These are phyloP conservation scores for Narthecium ossifragum DNA, from an alignment of 106 monocot genomes.

Conservation along the genomic window DNA sequence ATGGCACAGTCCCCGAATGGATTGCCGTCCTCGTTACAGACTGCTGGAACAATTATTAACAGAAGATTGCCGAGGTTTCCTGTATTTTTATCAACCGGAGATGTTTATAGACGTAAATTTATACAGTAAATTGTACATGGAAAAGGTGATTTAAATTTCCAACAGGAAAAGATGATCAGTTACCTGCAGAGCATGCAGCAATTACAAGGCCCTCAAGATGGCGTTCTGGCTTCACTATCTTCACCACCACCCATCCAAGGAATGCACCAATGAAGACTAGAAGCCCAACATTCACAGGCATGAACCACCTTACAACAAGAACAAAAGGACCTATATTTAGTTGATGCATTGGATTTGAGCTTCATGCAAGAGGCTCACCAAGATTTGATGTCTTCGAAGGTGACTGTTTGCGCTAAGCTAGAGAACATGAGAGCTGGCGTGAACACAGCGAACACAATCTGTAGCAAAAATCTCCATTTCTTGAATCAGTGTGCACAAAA, in stretches of 20 bases:
- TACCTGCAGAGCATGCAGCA: conserved; percentile 44
- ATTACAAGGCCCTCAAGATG: conserved; percentile 34
- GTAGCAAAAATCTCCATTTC: not conserved
- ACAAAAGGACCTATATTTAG: not conserved
- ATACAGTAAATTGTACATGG: not conserved
- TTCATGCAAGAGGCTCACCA: conserved; percentile 22
- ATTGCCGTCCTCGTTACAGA: conserved; percentile 29
- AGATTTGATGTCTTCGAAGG: conserved; percentile 44
- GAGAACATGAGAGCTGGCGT: conserved; percentile 45
- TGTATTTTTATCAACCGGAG: conserved; percentile 17
- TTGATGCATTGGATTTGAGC: not conserved
- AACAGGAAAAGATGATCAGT: not conserved
- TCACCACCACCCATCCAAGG: conserved; percentile 41
- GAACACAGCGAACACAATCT: conserved; percentile 49
- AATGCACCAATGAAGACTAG: conserved; percentile 23
- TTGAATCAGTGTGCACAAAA: not conserved
- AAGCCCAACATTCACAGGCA: conserved; percentile 48
- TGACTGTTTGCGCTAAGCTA: conserved; percentile 45
- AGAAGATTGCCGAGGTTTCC: conserved; percentile 60
- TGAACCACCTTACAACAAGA: conserved; percentile 47
- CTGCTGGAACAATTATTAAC: conserved; percentile 44
- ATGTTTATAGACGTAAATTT: not conserved
- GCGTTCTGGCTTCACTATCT: conserved; percentile 20
- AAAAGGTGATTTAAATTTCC: not conserved
- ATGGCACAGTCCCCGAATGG: conserved; percentile 28